Conservation (phyloP, 1,284 basidiomycete genomes). For the Ganoderma lingzhi region DNA sequence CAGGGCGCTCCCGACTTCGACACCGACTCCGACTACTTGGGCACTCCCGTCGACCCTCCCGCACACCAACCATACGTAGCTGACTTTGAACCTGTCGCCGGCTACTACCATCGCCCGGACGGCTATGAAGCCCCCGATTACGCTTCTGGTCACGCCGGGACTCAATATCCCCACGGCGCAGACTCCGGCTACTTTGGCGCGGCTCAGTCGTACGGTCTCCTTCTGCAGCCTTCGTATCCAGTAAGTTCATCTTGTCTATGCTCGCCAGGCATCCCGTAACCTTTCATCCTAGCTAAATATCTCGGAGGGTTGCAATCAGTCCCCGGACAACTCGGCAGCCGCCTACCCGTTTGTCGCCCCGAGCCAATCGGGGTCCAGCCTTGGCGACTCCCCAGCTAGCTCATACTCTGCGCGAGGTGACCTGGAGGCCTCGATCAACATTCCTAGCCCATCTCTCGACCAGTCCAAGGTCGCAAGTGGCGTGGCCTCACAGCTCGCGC, state of each 20-base stretch:
- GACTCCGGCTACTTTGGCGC: slow-evolving; percentile 16
- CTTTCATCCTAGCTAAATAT: background rate
- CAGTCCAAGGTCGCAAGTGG: background rate
- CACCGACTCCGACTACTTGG: slow-evolving; percentile 35
- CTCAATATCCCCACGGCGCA: slow-evolving; percentile 19
- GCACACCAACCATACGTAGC: slow-evolving; percentile 26
- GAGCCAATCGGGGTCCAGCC: background rate
- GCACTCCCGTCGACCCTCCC: slow-evolving; percentile 34
- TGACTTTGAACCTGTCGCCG: slow-evolving; percentile 24
- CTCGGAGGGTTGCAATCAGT: slow-evolving; percentile 10
- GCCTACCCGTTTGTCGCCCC: slow-evolving; percentile 12
- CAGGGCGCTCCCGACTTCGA: slow-evolving; percentile 33
- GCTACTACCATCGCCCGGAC: slow-evolving; percentile 22
- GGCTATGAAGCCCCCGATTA: slow-evolving; percentile 20
- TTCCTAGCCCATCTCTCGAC: background rate
- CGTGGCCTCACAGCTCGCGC: slow-evolving; percentile 2
- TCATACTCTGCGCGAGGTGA: slow-evolving; percentile 1
- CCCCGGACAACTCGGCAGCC: slow-evolving; percentile 5
- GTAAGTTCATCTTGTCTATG: slow-evolving; percentile 13
- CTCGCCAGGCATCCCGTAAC: slow-evolving; percentile 1
- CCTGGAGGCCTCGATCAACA: background rate
- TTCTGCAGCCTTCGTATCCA: slow-evolving; percentile 17
- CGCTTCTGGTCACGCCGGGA: slow-evolving; percentile 16
- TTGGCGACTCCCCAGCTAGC: background rate
- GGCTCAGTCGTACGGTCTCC: slow-evolving; percentile 12